A percentile compares a stretch with the other conserved stretches of the same genome.
Evolutionary conservation across 2,329 filamentous ascomycete genomes (phyloP).

Genomic region (Atkinsonella texensis): DNA sequence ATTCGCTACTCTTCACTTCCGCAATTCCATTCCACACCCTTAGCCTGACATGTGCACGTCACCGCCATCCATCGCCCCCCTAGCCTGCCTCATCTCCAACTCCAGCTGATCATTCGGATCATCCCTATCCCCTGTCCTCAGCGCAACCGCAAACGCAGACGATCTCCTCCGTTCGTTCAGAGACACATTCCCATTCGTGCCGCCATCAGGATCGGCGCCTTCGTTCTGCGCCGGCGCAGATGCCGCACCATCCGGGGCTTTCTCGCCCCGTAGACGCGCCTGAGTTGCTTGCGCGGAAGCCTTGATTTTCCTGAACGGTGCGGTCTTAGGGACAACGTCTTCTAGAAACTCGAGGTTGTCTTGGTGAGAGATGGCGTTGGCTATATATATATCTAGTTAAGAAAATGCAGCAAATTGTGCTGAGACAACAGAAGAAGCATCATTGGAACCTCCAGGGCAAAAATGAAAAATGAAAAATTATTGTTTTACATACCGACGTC

Average conservation of each 20-base stretch:
- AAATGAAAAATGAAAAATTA: not conserved
- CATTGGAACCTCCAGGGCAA: too few relatives aligned
- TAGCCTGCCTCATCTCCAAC: constrained; percentile 40
- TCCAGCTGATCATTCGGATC: constrained; percentile 43
- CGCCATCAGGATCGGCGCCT: constrained; percentile 16
- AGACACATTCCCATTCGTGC: constrained; percentile 8
- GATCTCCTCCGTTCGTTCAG: constrained; percentile 17
- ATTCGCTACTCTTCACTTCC: too few relatives aligned
- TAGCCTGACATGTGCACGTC: constrained; percentile 51
- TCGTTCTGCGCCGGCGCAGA: not conserved
- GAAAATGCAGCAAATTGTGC: too few relatives aligned
- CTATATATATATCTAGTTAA: constrained; percentile 26
- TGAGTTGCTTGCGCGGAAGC: constrained; percentile 42
- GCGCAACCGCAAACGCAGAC: constrained; percentile 10
- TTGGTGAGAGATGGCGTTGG: constrained; percentile 72
- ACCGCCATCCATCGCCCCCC: constrained; percentile 23
- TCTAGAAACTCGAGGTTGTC: constrained; percentile 93
- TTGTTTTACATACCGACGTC: constrained; percentile 74
- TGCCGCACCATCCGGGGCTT: constrained; percentile 8
- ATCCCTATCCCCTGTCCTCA: constrained; percentile 17
- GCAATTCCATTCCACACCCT: not conserved
- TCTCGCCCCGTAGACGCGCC: constrained; percentile 29
- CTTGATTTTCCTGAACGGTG: constrained; percentile 69
- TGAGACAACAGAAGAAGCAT: too few relatives aligned
- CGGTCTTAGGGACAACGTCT: constrained; percentile 81